These are phyloP conservation scores for Sclerotinia minor DNA, from an alignment of 2,329 filamentous ascomycete species.

Conservation along the genomic window DNA sequence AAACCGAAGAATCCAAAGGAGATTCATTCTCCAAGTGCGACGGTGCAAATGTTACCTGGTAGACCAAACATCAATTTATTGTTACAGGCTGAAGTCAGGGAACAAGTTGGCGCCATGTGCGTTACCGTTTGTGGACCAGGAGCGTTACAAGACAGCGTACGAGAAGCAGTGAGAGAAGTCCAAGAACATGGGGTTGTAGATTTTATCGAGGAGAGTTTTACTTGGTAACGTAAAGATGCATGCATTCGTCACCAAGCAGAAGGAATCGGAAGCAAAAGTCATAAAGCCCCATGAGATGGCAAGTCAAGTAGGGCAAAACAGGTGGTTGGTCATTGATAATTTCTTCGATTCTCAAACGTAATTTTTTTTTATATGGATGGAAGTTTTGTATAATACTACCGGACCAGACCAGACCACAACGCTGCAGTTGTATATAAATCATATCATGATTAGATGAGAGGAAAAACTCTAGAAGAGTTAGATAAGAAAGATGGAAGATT, in stretches of 20 bases:
- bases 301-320: background rate
- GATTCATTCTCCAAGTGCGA: constrained; percentile 72
- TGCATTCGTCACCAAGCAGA: background rate
- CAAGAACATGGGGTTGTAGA: constrained; percentile 66
- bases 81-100: constrained; percentile 77
- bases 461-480: background rate
- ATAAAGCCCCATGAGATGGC: background rate
- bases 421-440: constrained; percentile 15
- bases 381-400: background rate
- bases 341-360: background rate
- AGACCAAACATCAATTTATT: constrained; percentile 79
- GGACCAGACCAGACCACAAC: background rate
- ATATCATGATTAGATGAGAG: constrained; percentile 19
- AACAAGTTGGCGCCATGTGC: constrained; percentile 84
- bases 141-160: constrained; percentile 72
- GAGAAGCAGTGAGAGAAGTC: constrained; percentile 63
- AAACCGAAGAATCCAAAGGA: constrained; percentile 76
- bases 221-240: constrained; percentile 42
- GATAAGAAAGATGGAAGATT: background rate
- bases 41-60: constrained; percentile 89
- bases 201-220: constrained; percentile 77
- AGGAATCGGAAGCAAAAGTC: background rate
- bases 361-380: background rate
- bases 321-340: background rate
- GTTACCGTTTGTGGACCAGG: constrained; percentile 81